Evolutionary conservation across 2,329 filamentous ascomycete species (phyloP).

Genomic region (Talaromyces marneffei): DNA sequence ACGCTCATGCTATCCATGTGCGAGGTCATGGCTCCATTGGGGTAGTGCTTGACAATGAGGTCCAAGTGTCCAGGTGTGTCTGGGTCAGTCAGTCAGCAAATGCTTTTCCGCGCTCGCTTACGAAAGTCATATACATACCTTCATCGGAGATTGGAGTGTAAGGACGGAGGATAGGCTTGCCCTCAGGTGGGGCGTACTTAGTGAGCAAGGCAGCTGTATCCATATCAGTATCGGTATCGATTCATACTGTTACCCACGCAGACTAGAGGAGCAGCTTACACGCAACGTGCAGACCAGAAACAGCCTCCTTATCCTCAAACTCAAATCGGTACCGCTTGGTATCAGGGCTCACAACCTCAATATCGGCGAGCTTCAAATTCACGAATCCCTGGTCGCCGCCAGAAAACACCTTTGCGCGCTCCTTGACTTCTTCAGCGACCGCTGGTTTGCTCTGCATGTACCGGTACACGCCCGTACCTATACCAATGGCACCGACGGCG

Average conservation of each 20-base stretch:
- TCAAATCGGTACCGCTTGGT: constrained; percentile 88
- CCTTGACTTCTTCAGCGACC: constrained; percentile 27
- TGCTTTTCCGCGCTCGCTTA: background rate
- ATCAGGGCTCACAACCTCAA: constrained; percentile 84
- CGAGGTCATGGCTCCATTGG: constrained; percentile 81
- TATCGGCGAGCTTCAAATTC: constrained; percentile 69
- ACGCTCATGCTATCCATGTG: constrained; percentile 79
- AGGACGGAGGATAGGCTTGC: constrained; percentile 81
- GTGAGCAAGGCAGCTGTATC: constrained; percentile 67
- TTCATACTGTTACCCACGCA: background rate
- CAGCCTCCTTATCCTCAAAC: constrained; percentile 74
- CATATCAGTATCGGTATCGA: background rate
- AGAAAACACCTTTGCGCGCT: constrained; percentile 55
- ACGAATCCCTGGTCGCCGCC: constrained; percentile 89
- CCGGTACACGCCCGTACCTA: constrained; percentile 54
- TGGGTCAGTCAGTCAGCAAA: constrained; percentile 29
- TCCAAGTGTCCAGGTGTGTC: constrained; percentile 75
- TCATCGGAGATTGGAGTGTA: constrained; percentile 92
- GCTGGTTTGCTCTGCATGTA: constrained; percentile 30
- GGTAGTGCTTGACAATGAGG: constrained; percentile 87
- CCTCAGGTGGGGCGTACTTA: constrained; percentile 79
- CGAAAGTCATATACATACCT: constrained; percentile 41
- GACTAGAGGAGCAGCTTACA: constrained; percentile 46
- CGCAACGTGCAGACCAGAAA: constrained; percentile 74
- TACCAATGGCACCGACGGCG: constrained; percentile 33